Base-by-base conservation (phyloP, 2,329 filamentous ascomycete species). In the Parascedosporium putredinis region DNA sequence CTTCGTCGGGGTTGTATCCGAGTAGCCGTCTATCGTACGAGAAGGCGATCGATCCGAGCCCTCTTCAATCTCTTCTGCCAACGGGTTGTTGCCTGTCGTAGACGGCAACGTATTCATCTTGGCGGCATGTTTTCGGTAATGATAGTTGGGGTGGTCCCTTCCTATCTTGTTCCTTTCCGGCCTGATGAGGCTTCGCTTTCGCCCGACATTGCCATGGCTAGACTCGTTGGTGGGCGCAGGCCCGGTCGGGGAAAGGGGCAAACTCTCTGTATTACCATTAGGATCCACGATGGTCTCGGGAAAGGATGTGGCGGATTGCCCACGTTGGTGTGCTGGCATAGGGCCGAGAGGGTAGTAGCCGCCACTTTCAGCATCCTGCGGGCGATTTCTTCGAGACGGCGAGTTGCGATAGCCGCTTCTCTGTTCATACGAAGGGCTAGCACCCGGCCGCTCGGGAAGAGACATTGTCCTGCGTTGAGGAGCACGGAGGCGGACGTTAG, bases 121-220 rank as follows among this genome's bases (percentile, higher is more conserved):
- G 59, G 89, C 86, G 8, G 94, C 89, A 78, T 95, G 90, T 64
- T 95, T 86, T 57, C 88, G 83, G 67, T 98, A 98, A 68, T 96
- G 79, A 62, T 96, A 98, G 65, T 97, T 94, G 12, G 90, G 89
- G 63, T 97, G 89, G 58, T 90, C 86, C 55, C 77, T 82, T 58
- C 90, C 86, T 57, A 95, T 88, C 57, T 86, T 81, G 60, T 85
- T 85, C 56, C 93, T 81, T 68, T 98, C 93, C 1, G 93, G 93
- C 54, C 86, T 78, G 61, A 98, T 83, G 55, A 98, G 72, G 65
- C 88, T 96, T 63, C 86, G 82, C 68, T 97, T 97, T 58, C 90
- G 81, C 53, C 69, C 62, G 53, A 78, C 64, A 34, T 66, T 66
- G 61, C 47, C 68, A 12, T 31, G 27, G 47, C 51, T 31, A 25